Percentiles rank a stretch among this genome's conserved stretches.
Evolutionary conservation across 176 grass and related monocot species (phyloP).

Genomic region (Eremochloa ophiuroides): DNA sequence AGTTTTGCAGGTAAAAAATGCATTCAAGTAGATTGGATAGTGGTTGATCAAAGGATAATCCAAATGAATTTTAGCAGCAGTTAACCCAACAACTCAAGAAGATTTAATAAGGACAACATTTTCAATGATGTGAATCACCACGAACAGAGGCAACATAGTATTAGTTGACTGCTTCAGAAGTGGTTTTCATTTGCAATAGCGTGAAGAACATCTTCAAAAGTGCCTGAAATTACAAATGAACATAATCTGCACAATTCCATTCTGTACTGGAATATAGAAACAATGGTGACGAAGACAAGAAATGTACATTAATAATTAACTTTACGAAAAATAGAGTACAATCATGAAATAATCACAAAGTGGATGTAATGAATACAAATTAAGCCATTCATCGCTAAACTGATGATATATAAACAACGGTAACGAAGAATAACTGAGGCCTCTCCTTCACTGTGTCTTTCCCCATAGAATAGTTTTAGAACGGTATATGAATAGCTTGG

Average conservation of each 20-base stretch:
- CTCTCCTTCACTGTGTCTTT: conserved; percentile 59
- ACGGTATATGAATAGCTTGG: conserved; percentile 97
- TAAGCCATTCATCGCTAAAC: conserved; percentile 94
- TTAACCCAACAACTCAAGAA: conserved; percentile 80
- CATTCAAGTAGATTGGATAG: conserved; percentile 7
- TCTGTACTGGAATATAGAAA: not conserved
- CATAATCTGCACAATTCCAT: not conserved
- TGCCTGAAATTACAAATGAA: conserved; percentile 52
- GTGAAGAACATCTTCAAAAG: conserved; percentile 94
- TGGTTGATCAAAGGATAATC: conserved; percentile 69
- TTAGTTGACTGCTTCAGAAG: conserved; percentile 83
- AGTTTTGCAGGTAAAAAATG: not conserved
- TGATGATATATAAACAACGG: conserved; percentile 92
- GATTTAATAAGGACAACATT: conserved; percentile 74
- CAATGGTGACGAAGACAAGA: not conserved
- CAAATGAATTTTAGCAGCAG: conserved; percentile 88
- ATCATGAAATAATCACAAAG: conserved; percentile 12
- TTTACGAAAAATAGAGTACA: conserved; percentile 14
- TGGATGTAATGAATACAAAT: conserved; percentile 31
- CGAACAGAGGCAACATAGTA: conserved; percentile 79
- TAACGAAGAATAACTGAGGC: conserved; percentile 69
- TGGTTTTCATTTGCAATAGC: conserved; percentile 86
- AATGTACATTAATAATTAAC: not conserved
- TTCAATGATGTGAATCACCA: conserved; percentile 73
- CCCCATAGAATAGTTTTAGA: conserved; percentile 63